These are phyloP conservation scores for Cercospora zeae-maydis DNA, from an alignment of 2,329 filamentous ascomycete species.

Conservation along the genomic window DNA sequence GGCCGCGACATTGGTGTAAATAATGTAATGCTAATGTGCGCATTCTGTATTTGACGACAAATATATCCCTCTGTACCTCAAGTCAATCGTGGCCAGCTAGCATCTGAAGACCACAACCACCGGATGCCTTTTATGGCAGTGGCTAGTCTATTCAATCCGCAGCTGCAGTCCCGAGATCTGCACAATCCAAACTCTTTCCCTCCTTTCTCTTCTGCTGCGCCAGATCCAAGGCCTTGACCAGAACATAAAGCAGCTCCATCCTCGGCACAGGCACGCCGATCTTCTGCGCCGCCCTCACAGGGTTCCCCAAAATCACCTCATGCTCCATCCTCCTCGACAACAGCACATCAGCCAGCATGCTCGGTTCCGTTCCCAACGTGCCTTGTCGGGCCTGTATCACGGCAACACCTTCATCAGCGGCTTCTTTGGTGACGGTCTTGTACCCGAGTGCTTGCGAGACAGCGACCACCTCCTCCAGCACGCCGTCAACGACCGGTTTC, in stretches of 20 bases:
- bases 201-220: slow-evolving; percentile 29
- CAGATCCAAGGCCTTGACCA: slow-evolving; percentile 44
- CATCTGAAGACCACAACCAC: neutral
- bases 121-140: accelerated
- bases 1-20: neutral
- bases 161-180: slow-evolving; percentile 10
- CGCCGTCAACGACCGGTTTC: slow-evolving; percentile 37
- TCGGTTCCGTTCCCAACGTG: slow-evolving; percentile 44
- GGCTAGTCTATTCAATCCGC: neutral
- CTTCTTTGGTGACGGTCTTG: slow-evolving; percentile 35
- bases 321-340: slow-evolving; percentile 46
- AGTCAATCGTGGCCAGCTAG: neutral
- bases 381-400: slow-evolving; percentile 38
- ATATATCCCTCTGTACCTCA: neutral
- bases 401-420: slow-evolving; percentile 39
- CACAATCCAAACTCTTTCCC: slow-evolving; percentile 24
- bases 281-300: slow-evolving; percentile 41
- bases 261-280: slow-evolving; percentile 42
- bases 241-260: slow-evolving; percentile 45
- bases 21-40: slow-evolving; percentile 6
- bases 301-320: slow-evolving; percentile 51
- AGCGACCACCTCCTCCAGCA: slow-evolving; percentile 47
- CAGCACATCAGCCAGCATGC: slow-evolving; percentile 50
- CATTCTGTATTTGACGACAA: neutral
- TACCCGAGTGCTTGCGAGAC: slow-evolving; percentile 44